A percentile compares a stretch with the other conserved stretches of the same genome.
Conservation (phyloP, 2,329 filamentous ascomycete species). For the Sclerotiophoma versabilis region DNA sequence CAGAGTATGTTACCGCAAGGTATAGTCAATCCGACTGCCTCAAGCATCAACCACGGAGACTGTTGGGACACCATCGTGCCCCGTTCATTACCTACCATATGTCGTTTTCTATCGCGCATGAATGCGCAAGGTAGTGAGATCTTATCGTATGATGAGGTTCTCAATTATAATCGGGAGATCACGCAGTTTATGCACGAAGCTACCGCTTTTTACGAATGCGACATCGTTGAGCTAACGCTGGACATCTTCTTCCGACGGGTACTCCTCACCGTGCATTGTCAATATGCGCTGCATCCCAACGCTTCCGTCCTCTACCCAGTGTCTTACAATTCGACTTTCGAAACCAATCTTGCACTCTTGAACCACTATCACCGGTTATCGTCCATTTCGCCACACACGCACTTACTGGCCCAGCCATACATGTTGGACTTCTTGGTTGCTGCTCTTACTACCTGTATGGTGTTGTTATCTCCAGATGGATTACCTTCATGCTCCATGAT, state of each 20-base stretch:
- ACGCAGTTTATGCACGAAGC: slow-evolving; percentile 16
- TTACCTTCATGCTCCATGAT: slow-evolving; percentile 15
- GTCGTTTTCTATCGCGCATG: slow-evolving; percentile 19
- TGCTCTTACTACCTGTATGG: slow-evolving; percentile 26
- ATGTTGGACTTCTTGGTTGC: slow-evolving; percentile 33
- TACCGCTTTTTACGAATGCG: slow-evolving; percentile 13
- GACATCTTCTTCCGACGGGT: slow-evolving; percentile 40
- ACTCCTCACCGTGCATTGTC: slow-evolving; percentile 37
- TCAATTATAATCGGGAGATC: slow-evolving; percentile 25
- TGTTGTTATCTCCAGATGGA: slow-evolving; percentile 15
- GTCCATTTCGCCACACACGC: slow-evolving; percentile 22
- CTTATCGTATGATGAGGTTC: slow-evolving; percentile 26
- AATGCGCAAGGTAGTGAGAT: slow-evolving; percentile 21
- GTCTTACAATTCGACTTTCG: slow-evolving; percentile 45
- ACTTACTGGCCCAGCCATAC: slow-evolving; percentile 27
- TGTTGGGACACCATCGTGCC: slow-evolving; percentile 24
- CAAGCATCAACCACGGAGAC: slow-evolving; percentile 1
- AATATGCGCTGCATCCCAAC: slow-evolving; percentile 28
- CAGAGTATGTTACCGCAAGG: slow-evolving; percentile 23
- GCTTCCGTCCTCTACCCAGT: slow-evolving; percentile 30
- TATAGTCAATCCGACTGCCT: background rate
- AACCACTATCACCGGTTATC: slow-evolving; percentile 36
- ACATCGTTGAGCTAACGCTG: slow-evolving; percentile 19
- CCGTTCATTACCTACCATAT: slow-evolving; percentile 22
- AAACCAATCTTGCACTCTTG: slow-evolving; percentile 40